Evolutionary conservation across 352 stramenopile species (phyloP).

Genomic region (Pythium utonaiense): DNA sequence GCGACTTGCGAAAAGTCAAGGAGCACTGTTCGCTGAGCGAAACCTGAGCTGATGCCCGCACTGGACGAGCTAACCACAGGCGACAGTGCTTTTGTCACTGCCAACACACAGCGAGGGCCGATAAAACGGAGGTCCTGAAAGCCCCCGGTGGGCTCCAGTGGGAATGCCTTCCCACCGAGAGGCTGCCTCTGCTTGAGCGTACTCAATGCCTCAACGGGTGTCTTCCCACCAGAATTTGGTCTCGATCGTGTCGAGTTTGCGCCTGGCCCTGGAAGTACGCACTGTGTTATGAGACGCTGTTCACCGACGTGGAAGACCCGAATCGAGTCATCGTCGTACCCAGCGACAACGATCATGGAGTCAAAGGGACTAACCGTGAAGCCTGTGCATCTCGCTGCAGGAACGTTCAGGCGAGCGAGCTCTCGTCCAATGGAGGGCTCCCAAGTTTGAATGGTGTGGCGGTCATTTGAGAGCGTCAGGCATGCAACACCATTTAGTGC

Average conservation of each 20-base stretch:
- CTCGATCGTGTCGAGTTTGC: neutral
- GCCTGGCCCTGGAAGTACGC: conserved; percentile 23
- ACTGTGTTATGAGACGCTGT: conserved; percentile 40
- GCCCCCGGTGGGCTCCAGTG: neutral
- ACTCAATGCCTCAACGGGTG: conserved; percentile 7
- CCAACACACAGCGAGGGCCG: conserved; percentile 13
- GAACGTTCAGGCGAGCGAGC: conserved; percentile 35
- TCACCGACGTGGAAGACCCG: conserved; percentile 48
- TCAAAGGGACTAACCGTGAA: conserved; percentile 33
- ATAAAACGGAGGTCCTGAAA: conserved; percentile 15
- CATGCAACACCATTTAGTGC: conserved; percentile 33
- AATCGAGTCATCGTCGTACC: conserved; percentile 45
- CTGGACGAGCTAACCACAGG: neutral
- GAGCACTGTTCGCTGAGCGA: conserved; percentile 8
- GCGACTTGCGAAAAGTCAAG: conserved; percentile 14
- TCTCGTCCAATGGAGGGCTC: conserved; percentile 35
- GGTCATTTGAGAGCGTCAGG: conserved; percentile 26
- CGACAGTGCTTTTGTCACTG: neutral
- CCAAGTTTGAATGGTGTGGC: conserved; percentile 38
- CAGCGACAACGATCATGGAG: conserved; percentile 27
- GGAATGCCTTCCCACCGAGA: neutral
- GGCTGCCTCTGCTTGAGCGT: conserved; percentile 18
- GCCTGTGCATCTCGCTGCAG: conserved; percentile 26
- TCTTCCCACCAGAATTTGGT: neutral
- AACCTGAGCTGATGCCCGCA: neutral